Percentiles rank a stretch among this genome's conserved stretches.
Conservation (phyloP, 2,329 filamentous ascomycete species). For the Hypoxylon sp. region DNA sequence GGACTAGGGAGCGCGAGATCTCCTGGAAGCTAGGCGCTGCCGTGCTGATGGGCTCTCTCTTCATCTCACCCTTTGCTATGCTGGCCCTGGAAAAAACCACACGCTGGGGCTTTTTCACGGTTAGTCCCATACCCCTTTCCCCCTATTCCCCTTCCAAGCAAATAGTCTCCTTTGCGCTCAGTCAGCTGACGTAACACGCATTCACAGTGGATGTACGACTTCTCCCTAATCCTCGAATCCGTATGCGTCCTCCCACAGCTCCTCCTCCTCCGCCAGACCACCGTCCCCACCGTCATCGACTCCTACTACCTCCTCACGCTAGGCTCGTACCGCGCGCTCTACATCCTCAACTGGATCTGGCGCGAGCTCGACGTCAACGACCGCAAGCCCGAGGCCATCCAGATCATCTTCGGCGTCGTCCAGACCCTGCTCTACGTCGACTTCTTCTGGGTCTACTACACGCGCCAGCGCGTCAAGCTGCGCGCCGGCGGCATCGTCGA, state of each 20-base stretch:
- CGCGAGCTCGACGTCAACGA: conserved; percentile 73
- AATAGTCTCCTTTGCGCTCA: background rate
- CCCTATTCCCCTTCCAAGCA: background rate
- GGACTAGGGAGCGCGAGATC: conserved; percentile 90
- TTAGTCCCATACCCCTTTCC: conserved; percentile 55
- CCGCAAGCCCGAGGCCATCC: conserved; percentile 75
- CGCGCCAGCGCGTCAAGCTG: conserved; percentile 92
- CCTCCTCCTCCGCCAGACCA: conserved; percentile 92
- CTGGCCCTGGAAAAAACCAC: conserved; percentile 72
- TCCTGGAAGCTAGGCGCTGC: conserved; percentile 91
- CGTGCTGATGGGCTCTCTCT: conserved; percentile 74
- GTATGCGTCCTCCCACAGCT: conserved; percentile 93
- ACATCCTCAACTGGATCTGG: conserved; percentile 92
- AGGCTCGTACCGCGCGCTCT: conserved; percentile 88
- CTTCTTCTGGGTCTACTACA: conserved; percentile 98
- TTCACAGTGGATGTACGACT: conserved; percentile 82
- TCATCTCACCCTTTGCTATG: conserved; percentile 80
- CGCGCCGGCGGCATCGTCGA: conserved; percentile 90
- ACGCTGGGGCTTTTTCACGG: conserved; percentile 66
- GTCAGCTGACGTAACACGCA: conserved; percentile 38
- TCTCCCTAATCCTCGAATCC: conserved; percentile 93
- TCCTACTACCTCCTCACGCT: conserved; percentile 94
- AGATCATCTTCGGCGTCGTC: conserved; percentile 87
- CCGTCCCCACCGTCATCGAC: conserved; percentile 94
- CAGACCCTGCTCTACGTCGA: conserved; percentile 93